phyloP scores from a whole-genome alignment of 495 filamentous ascomycete genomes.

The Apiosordaria backusii region DNA sequence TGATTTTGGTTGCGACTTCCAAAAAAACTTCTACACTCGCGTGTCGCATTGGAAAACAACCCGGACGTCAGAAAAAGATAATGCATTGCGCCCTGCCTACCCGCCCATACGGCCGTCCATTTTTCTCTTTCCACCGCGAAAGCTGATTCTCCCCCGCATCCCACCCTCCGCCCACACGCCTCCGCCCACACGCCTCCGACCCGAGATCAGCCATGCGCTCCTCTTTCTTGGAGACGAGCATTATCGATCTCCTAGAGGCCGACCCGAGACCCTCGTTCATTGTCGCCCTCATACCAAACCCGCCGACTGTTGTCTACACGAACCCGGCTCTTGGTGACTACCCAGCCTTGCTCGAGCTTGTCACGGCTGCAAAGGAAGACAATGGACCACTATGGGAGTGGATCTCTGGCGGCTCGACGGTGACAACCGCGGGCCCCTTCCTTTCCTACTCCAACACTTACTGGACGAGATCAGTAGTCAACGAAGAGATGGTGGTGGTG shows the following conservation, averaged over 20 bases:
- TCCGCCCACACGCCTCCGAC: background rate
- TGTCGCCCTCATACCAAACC: constrained; percentile 28
- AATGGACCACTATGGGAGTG: constrained; percentile 33
- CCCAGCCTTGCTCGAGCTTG: constrained; percentile 20
- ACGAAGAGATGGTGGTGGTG: constrained; percentile 37
- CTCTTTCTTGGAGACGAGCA: constrained; percentile 27
- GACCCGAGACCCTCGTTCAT: constrained; percentile 44
- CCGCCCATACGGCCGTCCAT: constrained; percentile 7
- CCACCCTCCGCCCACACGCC: background rate
- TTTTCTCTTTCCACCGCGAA: background rate
- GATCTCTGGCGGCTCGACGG: constrained; percentile 19
- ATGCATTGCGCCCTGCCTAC: constrained; percentile 14
- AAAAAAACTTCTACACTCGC: background rate
- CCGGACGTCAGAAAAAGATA: background rate
- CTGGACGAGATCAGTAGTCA: constrained; percentile 40
- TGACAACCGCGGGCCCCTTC: constrained; percentile 1
- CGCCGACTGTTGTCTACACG: constrained; percentile 33
- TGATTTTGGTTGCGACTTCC: background rate
- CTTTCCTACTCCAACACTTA: constrained; percentile 30
- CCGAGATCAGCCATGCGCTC: constrained; percentile 21
- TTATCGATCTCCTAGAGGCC: constrained; percentile 38
- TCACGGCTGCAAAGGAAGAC: constrained; percentile 19
- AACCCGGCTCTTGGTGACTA: constrained; percentile 30
- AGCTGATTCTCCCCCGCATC: constrained; percentile 12
- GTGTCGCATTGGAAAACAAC: background rate